Evolutionary conservation across 805 yeast species (phyloP).

Genomic region (Metschnikowia corniflorae): DNA sequence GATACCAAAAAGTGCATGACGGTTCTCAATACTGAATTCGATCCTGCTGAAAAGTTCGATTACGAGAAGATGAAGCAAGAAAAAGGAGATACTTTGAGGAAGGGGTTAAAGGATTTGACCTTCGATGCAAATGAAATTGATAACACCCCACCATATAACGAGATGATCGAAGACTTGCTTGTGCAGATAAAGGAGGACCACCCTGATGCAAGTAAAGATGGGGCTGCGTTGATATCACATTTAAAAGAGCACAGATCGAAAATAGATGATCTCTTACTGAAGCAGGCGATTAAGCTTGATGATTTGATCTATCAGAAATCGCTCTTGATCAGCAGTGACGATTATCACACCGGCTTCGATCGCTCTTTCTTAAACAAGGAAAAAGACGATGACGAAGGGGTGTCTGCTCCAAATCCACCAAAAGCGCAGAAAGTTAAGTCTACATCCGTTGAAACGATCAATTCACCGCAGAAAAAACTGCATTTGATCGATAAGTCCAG

Average conservation of each 20-base stretch:
- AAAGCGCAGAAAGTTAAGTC: background rate
- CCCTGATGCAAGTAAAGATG: constrained; percentile 40
- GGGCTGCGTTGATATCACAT: constrained; percentile 33
- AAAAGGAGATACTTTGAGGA: constrained; percentile 43
- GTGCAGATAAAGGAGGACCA: constrained; percentile 69
- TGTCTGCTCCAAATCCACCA: background rate
- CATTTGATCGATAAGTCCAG: background rate
- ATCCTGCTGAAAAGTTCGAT: constrained; percentile 55
- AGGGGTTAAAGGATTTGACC: constrained; percentile 38
- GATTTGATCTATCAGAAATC: constrained; percentile 68
- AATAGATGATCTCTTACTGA: constrained; percentile 61
- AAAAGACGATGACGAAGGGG: constrained; percentile 22
- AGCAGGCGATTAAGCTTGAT: constrained; percentile 63
- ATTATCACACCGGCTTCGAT: constrained; percentile 88
- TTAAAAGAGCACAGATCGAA: constrained; percentile 63
- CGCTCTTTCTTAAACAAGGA: constrained; percentile 71
- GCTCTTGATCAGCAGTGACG: constrained; percentile 81
- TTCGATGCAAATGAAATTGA: constrained; percentile 37
- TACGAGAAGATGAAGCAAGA: constrained; percentile 31
- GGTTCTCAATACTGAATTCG: constrained; percentile 51
- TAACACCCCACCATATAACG: constrained; percentile 67
- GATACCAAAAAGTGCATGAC: constrained; percentile 29
- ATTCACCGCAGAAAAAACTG: constrained; percentile 18
- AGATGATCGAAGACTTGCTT: constrained; percentile 88
- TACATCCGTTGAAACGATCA: constrained; percentile 29